A percentile compares a stretch with the other conserved stretches of the same genome.
Evolutionary conservation across 768 basidiomycete species (phyloP).

Genomic region (Tulasnella sp.): DNA sequence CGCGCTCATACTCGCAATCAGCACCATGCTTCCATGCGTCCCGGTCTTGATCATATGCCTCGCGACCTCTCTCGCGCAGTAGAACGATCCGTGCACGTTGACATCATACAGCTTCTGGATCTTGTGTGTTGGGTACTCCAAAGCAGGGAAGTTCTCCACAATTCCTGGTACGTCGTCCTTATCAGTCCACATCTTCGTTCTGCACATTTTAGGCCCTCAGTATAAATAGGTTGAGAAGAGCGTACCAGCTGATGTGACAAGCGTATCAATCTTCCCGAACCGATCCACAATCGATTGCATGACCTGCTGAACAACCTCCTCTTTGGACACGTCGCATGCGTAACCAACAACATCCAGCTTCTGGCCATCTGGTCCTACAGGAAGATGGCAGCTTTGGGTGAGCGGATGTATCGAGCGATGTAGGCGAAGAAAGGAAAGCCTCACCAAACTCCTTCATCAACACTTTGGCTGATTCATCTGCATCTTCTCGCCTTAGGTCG

Average conservation of each 20-base stretch:
- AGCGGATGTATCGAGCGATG: neutral
- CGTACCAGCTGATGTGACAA: conserved; percentile 78
- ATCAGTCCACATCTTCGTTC: conserved; percentile 20
- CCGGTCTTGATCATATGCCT: conserved; percentile 73
- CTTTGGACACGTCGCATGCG: conserved; percentile 81
- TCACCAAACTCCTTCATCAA: conserved; percentile 46
- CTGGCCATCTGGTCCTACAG: conserved; percentile 39
- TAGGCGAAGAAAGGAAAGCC: conserved; percentile 18
- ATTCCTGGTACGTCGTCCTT: too few relatives aligned
- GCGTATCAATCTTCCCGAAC: conserved; percentile 64
- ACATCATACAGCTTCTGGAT: conserved; percentile 78
- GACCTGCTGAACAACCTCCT: conserved; percentile 62
- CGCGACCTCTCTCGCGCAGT: conserved; percentile 93
- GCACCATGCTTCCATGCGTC: conserved; percentile 61
- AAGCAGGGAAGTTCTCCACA: conserved; percentile 77
- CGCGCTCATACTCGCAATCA: conserved; percentile 87
- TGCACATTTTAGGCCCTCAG: too few relatives aligned
- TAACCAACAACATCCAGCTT: conserved; percentile 50
- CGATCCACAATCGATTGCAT: conserved; percentile 52
- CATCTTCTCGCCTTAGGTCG: conserved; percentile 66
- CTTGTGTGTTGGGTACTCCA: conserved; percentile 77
- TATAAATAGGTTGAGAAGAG: neutral
- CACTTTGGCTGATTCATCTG: conserved; percentile 54
- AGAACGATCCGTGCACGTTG: conserved; percentile 90
- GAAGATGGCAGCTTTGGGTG: conserved; percentile 15